These are phyloP conservation scores for Coffea eugenioides DNA, from an alignment of 257 asterid species.

Conservation along the genomic window DNA sequence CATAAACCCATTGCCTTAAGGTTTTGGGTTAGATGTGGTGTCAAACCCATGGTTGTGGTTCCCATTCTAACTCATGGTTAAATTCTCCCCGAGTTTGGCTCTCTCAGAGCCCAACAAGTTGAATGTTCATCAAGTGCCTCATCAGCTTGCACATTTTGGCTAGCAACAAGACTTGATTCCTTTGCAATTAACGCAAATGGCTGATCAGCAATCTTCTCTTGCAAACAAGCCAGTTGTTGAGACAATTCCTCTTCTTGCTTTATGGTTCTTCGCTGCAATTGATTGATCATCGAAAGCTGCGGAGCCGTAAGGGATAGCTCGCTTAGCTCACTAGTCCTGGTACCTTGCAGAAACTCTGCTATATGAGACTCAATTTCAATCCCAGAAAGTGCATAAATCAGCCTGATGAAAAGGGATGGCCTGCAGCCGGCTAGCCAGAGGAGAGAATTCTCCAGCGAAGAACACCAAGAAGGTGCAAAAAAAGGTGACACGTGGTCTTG, in stretches of 20 bases:
- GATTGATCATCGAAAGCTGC: constrained; percentile 33
- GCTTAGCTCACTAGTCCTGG: constrained; percentile 12
- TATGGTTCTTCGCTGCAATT: constrained; percentile 25
- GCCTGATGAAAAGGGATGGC: constrained; percentile 39
- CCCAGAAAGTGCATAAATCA: constrained; percentile 37
- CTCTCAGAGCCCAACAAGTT: too few relatives aligned
- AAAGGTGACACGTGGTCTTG: constrained; percentile 23
- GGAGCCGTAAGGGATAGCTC: constrained; percentile 16
- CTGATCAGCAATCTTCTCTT: constrained; percentile 40
- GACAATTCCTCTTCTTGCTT: constrained; percentile 30
- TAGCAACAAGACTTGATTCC: background rate
- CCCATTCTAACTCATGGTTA: too few relatives aligned
- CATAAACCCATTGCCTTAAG: too few relatives aligned
- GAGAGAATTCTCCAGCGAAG: constrained; percentile 31
- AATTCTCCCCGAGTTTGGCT: too few relatives aligned
- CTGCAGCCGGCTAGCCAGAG: constrained; percentile 42
- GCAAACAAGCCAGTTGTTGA: constrained; percentile 28
- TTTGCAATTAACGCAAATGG: constrained; percentile 28
- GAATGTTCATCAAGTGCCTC: constrained; percentile 27
- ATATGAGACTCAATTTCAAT: constrained; percentile 17
- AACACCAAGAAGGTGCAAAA: constrained; percentile 39
- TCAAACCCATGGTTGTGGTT: too few relatives aligned
- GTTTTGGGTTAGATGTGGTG: too few relatives aligned
- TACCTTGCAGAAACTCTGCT: constrained; percentile 14
- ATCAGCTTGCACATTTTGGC: background rate